Percentiles rank a stretch among this genome's conserved stretches.
Evolutionary conservation across 306 rosid genomes (phyloP).

Genomic region (Erythrophleum fordii): DNA sequence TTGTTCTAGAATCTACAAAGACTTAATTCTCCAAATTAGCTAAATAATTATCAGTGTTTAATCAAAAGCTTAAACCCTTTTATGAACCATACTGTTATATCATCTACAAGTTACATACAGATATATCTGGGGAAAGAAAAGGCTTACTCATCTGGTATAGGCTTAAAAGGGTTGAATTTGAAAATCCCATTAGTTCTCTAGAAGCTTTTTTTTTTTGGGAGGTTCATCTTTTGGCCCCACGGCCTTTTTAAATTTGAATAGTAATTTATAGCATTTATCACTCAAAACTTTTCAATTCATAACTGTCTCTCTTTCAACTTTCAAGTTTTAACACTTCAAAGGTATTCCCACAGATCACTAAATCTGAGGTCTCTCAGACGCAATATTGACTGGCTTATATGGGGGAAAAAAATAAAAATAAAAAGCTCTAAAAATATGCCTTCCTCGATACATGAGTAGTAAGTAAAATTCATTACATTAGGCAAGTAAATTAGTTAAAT

Average conservation of each 20-base stretch:
- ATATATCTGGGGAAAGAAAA: not conserved
- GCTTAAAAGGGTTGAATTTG: not conserved
- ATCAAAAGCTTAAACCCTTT: not conserved
- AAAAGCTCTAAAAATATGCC: constrained; percentile 18
- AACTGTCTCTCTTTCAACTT: not conserved
- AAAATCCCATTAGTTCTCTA: not conserved
- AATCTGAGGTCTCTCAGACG: not conserved
- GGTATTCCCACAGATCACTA: not conserved
- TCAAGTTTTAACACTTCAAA: not conserved
- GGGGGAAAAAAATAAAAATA: too few relatives aligned
- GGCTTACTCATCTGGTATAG: not conserved
- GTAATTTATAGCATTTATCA: not conserved
- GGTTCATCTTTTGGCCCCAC: not conserved
- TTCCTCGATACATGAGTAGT: not conserved
- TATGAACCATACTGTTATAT: too few relatives aligned
- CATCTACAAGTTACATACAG: not conserved
- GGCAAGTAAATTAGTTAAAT: not conserved
- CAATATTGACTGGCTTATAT: constrained; percentile 13
- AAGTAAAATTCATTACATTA: constrained; percentile 1
- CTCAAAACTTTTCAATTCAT: not conserved
- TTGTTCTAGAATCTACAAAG: not conserved
- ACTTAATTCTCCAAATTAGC: not conserved
- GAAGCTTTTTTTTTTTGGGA: not conserved
- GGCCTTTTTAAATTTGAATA: not conserved
- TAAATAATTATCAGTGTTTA: too few relatives aligned